Base-by-base conservation (phyloP, 225 moss, liverwort and hornwort species). In the Takakia lepidozioides region DNA sequence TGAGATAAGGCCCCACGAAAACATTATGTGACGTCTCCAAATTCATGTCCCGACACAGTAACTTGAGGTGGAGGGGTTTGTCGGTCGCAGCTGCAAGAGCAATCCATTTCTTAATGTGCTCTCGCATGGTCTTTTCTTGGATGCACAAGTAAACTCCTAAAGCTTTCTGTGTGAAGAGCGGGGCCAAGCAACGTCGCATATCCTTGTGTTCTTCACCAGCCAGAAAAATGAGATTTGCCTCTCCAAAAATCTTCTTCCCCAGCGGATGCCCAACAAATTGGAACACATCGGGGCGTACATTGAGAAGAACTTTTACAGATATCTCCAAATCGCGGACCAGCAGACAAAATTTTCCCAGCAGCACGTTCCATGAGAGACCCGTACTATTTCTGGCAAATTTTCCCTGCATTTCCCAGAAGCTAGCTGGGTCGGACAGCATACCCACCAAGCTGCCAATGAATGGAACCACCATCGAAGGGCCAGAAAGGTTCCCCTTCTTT, bases 221-320 rank as follows among this genome's bases (percentile, higher is more conserved):
- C 75, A 90, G 67, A 56, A 87, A 90, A 7, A 98, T 98, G 26
- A 98, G 55, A 57, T 98, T 98, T 22, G 41, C 41, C 36, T 98
- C 87, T 15, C 95, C 90, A 51, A 98, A 98, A 8, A 98, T 66
- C 65, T 76, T 90, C 51, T 72, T 71, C 5, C 95, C 95, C n/a
- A 98, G 68, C 0, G 95, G 95, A 10, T 98, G 90, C 0, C 90
- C 95, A 11, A 98, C 69, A 29, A 90, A 66, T 38, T 90, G 90
- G 30, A 98, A 98, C 22, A 66, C 83, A 0, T 84, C 80, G 0
- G 63, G 70, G 15, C 65, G 84, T 9, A 90, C 82, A 62, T 98
- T 98, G 1, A 71, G 61, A 29, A 98, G 85, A 2, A 98, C 53
- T 60, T 63, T 83, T 4, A 80, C 87, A 0, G 95, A 98, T 5